A percentile compares a stretch with the other conserved stretches of the same genome.
Evolutionary conservation across 2,329 filamentous ascomycete species (phyloP).

Genomic region (Ceratocystis ficicola): DNA sequence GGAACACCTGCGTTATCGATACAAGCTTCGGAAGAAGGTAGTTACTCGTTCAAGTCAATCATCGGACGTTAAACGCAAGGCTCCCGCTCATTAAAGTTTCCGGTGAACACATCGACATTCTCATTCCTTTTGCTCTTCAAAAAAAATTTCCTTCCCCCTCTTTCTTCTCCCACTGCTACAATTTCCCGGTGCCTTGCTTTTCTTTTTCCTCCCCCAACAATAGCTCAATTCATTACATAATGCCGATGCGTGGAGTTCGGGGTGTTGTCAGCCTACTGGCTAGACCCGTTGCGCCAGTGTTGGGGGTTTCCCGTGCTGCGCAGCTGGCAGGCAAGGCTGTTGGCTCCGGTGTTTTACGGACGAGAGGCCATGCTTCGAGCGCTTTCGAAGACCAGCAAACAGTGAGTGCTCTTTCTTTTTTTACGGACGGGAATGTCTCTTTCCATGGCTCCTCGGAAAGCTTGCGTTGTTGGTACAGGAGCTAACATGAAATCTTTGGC

Average conservation of each 20-base stretch:
- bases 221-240: not conserved
- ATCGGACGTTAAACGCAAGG: not conserved
- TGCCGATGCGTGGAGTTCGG: constrained; percentile 22
- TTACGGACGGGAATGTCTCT: not conserved
- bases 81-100: not conserved
- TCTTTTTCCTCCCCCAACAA: constrained; percentile 9
- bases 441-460: constrained; percentile 6
- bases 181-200: not conserved
- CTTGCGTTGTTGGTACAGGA: not conserved
- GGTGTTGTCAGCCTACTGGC: constrained; percentile 23
- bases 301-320: not conserved
- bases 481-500: constrained; percentile 17
- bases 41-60: not conserved
- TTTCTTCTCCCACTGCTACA: not conserved
- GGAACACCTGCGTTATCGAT: constrained; percentile 11
- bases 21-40: constrained; percentile 8
- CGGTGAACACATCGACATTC: not conserved
- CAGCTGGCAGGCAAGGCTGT: not conserved
- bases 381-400: constrained; percentile 47
- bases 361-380: constrained; percentile 33
- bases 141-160: not conserved
- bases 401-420: constrained; percentile 30
- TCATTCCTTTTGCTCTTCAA: constrained; percentile 1
- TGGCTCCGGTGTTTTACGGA: not conserved
- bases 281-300: constrained; percentile 10